Evolutionary conservation across 768 basidiomycete species (phyloP).

Genomic region (Terana coerulea): DNA sequence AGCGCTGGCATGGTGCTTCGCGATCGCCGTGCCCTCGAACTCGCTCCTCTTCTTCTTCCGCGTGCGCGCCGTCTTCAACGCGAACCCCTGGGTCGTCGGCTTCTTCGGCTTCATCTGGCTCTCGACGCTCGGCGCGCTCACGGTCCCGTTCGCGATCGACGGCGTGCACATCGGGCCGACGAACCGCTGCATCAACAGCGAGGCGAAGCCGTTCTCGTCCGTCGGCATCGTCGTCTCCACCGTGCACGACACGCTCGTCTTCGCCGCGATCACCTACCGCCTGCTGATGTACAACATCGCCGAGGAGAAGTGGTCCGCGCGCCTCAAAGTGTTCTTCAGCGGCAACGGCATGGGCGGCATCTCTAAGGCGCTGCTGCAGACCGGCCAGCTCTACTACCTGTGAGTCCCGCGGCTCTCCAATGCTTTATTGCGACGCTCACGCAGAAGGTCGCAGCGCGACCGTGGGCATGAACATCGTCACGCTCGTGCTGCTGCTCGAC

Average conservation of each 20-base stretch:
- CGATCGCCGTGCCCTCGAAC: constrained; percentile 19
- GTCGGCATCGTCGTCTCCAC: constrained; percentile 27
- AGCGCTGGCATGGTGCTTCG: too few species aligned
- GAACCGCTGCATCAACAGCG: constrained; percentile 26
- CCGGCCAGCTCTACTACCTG: constrained; percentile 38
- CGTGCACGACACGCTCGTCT: constrained; percentile 32
- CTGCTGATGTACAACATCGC: constrained; percentile 21
- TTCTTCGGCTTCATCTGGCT: constrained; percentile 25
- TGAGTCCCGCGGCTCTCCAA: constrained; percentile 13
- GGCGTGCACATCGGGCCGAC: constrained; percentile 30
- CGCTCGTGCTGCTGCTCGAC: constrained; percentile 19
- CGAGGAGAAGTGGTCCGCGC: constrained; percentile 3
- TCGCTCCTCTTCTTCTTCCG: constrained; percentile 37
- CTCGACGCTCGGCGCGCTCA: too few species aligned
- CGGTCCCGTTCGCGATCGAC: constrained; percentile 25
- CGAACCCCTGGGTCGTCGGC: constrained; percentile 31
- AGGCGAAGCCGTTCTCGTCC: constrained; percentile 21
- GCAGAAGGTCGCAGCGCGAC: constrained; percentile 26
- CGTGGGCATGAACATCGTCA: constrained; percentile 28
- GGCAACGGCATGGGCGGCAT: constrained; percentile 28
- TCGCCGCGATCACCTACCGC: constrained; percentile 30
- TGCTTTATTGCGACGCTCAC: not conserved
- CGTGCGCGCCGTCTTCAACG: constrained; percentile 31
- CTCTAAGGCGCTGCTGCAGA: constrained; percentile 31
- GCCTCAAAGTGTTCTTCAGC: constrained; percentile 19